A percentile compares a stretch with the other conserved stretches of the same genome.
Evolutionary conservation across 176 grass and related monocot species (phyloP).

Genomic region (Oryza coarctata): DNA sequence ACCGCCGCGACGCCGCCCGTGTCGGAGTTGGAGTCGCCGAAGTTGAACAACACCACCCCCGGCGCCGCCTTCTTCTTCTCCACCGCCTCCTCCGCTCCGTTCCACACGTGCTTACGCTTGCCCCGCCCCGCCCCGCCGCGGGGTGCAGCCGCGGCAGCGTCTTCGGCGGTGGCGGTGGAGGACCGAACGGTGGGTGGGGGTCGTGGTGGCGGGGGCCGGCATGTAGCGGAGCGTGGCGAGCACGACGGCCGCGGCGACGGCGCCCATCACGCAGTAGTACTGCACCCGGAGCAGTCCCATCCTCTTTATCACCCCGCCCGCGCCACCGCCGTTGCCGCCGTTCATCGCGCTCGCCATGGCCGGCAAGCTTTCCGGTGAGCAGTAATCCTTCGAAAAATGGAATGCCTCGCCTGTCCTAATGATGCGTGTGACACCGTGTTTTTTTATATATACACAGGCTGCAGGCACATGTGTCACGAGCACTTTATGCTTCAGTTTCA

Average conservation of each 20-base stretch:
- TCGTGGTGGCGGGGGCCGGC: slow-evolving; percentile 16
- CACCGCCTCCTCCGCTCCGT: background rate
- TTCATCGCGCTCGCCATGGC: slow-evolving; percentile 42
- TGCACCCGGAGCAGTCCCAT: slow-evolving; percentile 31
- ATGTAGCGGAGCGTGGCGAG: slow-evolving; percentile 57
- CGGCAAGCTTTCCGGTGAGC: background rate
- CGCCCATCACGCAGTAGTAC: slow-evolving; percentile 62
- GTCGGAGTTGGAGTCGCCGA: slow-evolving; percentile 90
- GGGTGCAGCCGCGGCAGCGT: background rate
- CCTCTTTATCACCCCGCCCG: slow-evolving; percentile 27
- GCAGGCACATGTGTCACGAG: background rate
- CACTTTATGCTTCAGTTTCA: background rate
- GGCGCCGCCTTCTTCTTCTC: background rate
- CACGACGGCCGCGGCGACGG: slow-evolving; percentile 38
- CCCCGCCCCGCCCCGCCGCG: background rate
- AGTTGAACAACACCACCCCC: slow-evolving; percentile 64
- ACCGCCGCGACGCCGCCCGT: slow-evolving; percentile 68
- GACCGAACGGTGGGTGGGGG: background rate
- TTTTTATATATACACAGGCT: background rate
- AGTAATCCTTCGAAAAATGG: background rate
- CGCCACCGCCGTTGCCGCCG: background rate
- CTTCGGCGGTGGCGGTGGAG: background rate
- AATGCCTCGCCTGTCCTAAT: background rate
- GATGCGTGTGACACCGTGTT: background rate
- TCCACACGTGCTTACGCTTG: background rate